Percentiles rank a stretch among this genome's conserved stretches.
Conservation (phyloP, 1,139 yeast species). For the Yamadazyma buinensis region DNA sequence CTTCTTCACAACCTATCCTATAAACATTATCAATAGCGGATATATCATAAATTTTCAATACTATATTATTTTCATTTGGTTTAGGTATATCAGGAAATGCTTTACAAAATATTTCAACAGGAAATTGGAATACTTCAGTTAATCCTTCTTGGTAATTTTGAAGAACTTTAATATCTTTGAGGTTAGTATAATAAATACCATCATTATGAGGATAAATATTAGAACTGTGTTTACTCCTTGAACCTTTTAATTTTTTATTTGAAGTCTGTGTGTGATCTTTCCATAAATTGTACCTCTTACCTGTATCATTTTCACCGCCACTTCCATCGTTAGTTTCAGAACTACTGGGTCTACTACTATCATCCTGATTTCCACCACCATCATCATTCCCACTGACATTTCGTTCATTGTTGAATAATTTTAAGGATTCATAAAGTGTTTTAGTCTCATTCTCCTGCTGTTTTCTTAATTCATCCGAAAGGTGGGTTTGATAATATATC, state of each 20-base stretch:
- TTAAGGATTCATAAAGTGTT: not conserved
- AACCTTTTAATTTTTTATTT: too few relatives aligned
- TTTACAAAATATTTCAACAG: not conserved
- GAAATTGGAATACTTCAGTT: not conserved
- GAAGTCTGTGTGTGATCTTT: not conserved
- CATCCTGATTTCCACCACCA: not conserved
- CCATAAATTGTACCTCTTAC: not conserved
- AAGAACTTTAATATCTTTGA: not conserved
- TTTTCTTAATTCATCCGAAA: not conserved
- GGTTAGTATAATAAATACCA: not conserved
- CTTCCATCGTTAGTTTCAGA: not conserved
- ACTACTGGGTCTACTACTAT: not conserved
- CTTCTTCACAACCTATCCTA: too few relatives aligned
- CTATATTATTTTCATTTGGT: not conserved
- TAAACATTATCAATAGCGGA: too few relatives aligned
- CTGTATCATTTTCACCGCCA: not conserved
- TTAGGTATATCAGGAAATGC: not conserved
- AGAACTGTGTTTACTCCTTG: too few relatives aligned
- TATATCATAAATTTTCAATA: not conserved
- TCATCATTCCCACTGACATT: not conserved
- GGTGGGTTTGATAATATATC: not conserved
- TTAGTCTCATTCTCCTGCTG: not conserved
- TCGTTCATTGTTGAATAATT: too few relatives aligned
- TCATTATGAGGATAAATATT: too few relatives aligned
- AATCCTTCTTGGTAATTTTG: not conserved